phyloP scores from a whole-genome alignment of 2,329 filamentous ascomycete genomes.

The Epichloe sylvatica region DNA sequence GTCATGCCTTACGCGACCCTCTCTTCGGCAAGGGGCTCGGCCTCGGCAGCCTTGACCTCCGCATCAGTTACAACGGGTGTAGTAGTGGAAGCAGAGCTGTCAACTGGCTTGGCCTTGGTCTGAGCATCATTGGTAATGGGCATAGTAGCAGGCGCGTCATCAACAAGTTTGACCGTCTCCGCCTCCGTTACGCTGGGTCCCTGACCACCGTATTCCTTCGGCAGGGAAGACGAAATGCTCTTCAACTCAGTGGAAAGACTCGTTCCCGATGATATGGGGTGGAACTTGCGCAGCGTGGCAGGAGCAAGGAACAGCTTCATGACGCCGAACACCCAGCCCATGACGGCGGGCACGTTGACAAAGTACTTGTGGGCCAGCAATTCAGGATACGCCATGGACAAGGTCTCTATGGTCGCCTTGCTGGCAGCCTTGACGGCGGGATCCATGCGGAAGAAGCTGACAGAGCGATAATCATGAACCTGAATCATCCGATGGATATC shows the following conservation, averaged over 20 bases:
- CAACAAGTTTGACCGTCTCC: conserved; percentile 17
- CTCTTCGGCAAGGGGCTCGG: conserved; percentile 4
- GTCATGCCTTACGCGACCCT: neutral
- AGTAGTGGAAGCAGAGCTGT: neutral
- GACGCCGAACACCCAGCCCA: conserved; percentile 71
- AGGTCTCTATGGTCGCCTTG: conserved; percentile 67
- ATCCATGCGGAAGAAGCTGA: conserved; percentile 76
- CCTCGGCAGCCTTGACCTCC: conserved; percentile 4
- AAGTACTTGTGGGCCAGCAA: conserved; percentile 80
- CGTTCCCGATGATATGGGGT: conserved; percentile 60
- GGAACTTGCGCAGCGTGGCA: conserved; percentile 66
- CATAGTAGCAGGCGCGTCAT: conserved; percentile 5
- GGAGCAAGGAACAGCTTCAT: conserved; percentile 64
- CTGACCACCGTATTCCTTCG: conserved; percentile 67
- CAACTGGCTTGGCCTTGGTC: neutral
- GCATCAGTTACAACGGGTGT: conserved; percentile 3
- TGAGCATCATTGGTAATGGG: conserved; percentile 4
- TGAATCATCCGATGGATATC: conserved; percentile 88
- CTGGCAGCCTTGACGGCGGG: conserved; percentile 61
- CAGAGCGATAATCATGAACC: conserved; percentile 81
- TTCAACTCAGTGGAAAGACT: conserved; percentile 50
- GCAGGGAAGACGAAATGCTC: conserved; percentile 48
- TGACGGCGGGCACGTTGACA: conserved; percentile 80
- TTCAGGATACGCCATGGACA: conserved; percentile 77
- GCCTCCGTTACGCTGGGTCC: conserved; percentile 31